Conservation (phyloP, 805 yeast genomes). For the Hanseniaspora guilliermondii region DNA sequence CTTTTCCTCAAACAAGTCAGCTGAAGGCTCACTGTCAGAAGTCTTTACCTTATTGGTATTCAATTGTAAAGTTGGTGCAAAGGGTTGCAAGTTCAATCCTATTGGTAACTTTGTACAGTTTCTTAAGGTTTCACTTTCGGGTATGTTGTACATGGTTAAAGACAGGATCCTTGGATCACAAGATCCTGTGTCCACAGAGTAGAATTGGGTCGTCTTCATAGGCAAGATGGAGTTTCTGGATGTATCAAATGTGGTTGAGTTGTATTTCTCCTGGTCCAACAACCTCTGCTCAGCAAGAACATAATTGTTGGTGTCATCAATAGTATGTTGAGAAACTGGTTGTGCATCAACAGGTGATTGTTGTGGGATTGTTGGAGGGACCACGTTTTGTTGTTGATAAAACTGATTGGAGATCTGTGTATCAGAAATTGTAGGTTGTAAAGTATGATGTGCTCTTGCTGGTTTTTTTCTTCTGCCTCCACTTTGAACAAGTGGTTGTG, state of each 20-base stretch:
- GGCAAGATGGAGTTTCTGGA: constrained; percentile 77
- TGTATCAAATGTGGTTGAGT: constrained; percentile 45
- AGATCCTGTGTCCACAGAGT: constrained; percentile 68
- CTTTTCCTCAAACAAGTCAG: constrained; percentile 23
- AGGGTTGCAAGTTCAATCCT: constrained; percentile 71
- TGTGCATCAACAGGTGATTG: background rate
- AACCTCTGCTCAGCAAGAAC: constrained; percentile 27
- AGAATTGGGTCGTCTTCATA: constrained; percentile 57
- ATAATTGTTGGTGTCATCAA: constrained; percentile 19
- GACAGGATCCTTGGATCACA: constrained; percentile 71
- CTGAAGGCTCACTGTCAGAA: background rate
- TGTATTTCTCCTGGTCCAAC: constrained; percentile 28
- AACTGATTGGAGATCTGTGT: background rate
- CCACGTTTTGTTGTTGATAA: background rate
- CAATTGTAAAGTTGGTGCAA: constrained; percentile 43
- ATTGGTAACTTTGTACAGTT: constrained; percentile 64
- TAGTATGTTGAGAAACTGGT: background rate
- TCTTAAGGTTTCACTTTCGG: constrained; percentile 58
- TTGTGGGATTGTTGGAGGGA: background rate
- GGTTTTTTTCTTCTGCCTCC: constrained; percentile 28
- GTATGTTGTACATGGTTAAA: constrained; percentile 70
- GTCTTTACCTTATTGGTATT: background rate
- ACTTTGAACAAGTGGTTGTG: constrained; percentile 24
- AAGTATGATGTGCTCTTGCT: constrained; percentile 19
- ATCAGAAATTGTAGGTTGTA: background rate